Percentiles rank a stretch among this genome's conserved stretches.
These are phyloP conservation scores for Pseudogymnoascus sp. DNA, from an alignment of 2,329 filamentous ascomycete species.

Conservation along the genomic window DNA sequence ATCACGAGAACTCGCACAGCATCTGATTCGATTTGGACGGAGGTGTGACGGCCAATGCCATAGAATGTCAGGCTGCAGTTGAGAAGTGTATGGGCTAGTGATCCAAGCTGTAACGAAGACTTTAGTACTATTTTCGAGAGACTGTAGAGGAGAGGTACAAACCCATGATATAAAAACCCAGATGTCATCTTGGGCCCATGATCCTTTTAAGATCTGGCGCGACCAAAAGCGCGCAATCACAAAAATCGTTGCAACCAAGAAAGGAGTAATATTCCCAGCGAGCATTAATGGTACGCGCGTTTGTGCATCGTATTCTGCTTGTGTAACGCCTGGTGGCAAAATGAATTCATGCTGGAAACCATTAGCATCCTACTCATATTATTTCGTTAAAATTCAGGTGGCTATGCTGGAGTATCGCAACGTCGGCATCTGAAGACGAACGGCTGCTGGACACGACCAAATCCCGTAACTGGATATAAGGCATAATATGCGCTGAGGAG, in stretches of 20 bases:
- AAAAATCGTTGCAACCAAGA: conserved; percentile 15
- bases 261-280: conserved; percentile 15
- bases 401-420: not conserved
- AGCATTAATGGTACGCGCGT: conserved; percentile 12
- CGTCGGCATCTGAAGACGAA: not conserved
- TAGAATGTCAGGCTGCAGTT: conserved; percentile 12
- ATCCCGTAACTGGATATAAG: not conserved
- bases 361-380: not conserved
- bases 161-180: conserved; percentile 17
- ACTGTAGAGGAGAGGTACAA: not conserved
- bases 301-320: conserved; percentile 9
- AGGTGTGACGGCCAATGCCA: conserved; percentile 12
- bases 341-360: not conserved
- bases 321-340: not conserved
- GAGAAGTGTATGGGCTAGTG: conserved; percentile 11
- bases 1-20: conserved; percentile 12
- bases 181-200: conserved; percentile 16
- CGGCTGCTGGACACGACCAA: not conserved
- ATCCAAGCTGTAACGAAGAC: not conserved
- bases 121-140: not conserved
- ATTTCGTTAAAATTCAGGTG: not conserved
- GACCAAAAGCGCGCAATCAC: conserved; percentile 17
- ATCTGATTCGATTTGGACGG: not conserved
- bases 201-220: conserved; percentile 13
- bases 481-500: not conserved